These are phyloP conservation scores for Afroboletus lepidellus DNA, from an alignment of 1,284 basidiomycete genomes.

Conservation along the genomic window DNA sequence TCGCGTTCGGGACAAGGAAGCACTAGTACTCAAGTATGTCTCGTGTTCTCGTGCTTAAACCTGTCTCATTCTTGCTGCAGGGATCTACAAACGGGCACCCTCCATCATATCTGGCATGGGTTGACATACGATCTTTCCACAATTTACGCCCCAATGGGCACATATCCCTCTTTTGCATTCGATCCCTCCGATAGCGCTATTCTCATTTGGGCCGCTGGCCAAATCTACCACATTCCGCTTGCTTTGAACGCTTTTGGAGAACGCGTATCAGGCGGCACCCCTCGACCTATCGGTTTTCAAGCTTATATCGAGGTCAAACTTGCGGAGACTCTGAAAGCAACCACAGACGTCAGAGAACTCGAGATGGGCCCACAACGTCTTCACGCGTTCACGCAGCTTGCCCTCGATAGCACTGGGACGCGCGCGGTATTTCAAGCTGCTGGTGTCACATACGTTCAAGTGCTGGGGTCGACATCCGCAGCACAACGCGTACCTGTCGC, in stretches of 20 bases:
- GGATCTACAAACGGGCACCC: conserved; percentile 62
- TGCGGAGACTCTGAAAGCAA: conserved; percentile 54
- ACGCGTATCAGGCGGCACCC: conserved; percentile 45
- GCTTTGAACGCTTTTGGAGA: conserved; percentile 47
- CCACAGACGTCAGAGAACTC: conserved; percentile 47
- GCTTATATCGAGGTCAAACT: conserved; percentile 62
- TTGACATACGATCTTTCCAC: conserved; percentile 62
- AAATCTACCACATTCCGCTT: conserved; percentile 62
- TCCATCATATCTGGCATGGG: conserved; percentile 66
- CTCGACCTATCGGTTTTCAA: conserved; percentile 53
- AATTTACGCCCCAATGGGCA: conserved; percentile 70
- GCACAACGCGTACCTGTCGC: conserved; percentile 47
- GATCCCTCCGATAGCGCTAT: conserved; percentile 53
- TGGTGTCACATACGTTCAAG: conserved; percentile 59
- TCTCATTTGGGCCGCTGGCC: conserved; percentile 70
- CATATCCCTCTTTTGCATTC: conserved; percentile 72
- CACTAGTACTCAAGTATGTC: conserved; percentile 63
- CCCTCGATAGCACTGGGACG: conserved; percentile 51
- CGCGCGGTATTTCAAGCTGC: conserved; percentile 64
- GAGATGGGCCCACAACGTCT: conserved; percentile 59
- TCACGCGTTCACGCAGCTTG: conserved; percentile 58
- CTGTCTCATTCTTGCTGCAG: conserved; percentile 34
- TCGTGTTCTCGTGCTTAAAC: neutral
- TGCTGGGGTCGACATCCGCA: conserved; percentile 30
- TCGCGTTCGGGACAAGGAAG: conserved; percentile 68